A percentile compares a stretch with the other conserved stretches of the same genome.
These are phyloP conservation scores for Eucalyptus pauciflora DNA, from an alignment of 345 rosid genomes.

Conservation along the genomic window DNA sequence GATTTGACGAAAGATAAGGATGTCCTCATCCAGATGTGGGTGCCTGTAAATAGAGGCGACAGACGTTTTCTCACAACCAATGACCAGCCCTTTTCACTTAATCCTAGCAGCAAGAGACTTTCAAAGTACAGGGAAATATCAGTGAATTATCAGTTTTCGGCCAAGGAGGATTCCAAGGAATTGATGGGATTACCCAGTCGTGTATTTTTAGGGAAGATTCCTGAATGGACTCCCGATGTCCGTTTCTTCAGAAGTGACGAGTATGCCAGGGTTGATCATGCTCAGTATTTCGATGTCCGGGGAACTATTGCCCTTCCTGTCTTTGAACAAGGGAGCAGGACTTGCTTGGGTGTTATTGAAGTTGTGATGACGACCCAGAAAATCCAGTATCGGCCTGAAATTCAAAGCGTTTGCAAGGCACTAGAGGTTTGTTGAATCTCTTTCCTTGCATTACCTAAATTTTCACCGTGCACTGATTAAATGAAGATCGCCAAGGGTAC, in stretches of 20 bases:
- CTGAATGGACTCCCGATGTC: conserved; percentile 98
- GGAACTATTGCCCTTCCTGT: conserved; percentile 91
- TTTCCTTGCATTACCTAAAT: not conserved
- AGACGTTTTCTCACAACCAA: conserved; percentile 48
- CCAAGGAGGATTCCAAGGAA: conserved; percentile 61
- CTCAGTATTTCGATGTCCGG: conserved; percentile 61
- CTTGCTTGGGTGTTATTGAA: conserved; percentile 88
- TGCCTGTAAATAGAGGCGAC: conserved; percentile 69
- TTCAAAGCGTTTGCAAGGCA: conserved; percentile 76
- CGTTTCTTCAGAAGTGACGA: conserved; percentile 81
- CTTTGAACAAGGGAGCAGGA: conserved; percentile 75
- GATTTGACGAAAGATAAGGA: conserved; percentile 51
- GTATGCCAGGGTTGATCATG: conserved; percentile 63
- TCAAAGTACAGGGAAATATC: conserved; percentile 74
- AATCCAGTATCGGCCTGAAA: conserved; percentile 57
- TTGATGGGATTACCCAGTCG: conserved; percentile 69
- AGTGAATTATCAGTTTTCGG: conserved; percentile 58
- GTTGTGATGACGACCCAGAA: conserved; percentile 70
- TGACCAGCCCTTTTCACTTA: conserved; percentile 63
- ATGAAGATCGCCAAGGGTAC: not conserved
- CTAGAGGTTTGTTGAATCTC: conserved; percentile 50
- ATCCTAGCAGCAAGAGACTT: conserved; percentile 41
- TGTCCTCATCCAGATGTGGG: conserved; percentile 78
- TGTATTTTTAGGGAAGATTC: conserved; percentile 72
- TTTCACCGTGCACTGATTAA: not conserved